Percentiles rank a stretch among this genome's conserved stretches.
Evolutionary conservation across 116 monocot species (phyloP).

Genomic region (Trichopus zeylanicus): DNA sequence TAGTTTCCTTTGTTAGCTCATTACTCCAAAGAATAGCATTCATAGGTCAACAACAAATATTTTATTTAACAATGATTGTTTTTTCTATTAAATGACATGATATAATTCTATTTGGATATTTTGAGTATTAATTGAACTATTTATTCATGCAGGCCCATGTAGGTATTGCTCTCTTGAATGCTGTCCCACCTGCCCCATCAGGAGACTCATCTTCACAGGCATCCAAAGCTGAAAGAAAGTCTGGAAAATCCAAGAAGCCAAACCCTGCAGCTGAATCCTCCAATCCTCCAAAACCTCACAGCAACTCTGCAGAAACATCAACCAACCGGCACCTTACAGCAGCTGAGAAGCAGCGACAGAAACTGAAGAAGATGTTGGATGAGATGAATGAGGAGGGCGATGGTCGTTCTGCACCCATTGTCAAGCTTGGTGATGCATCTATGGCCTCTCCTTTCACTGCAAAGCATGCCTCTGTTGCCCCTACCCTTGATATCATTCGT

Average conservation of each 20-base stretch:
- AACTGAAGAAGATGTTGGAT: conserved; percentile 70
- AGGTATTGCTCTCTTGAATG: conserved; percentile 93
- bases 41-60: too few relatives aligned
- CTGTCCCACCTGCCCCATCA: conserved; percentile 53
- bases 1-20: too few relatives aligned
- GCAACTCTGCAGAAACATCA: conserved; percentile 13
- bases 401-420: conserved; percentile 62
- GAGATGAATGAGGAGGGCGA: conserved; percentile 95
- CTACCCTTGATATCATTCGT: conserved; percentile 93
- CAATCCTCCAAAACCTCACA: conserved; percentile 7
- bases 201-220: conserved; percentile 32
- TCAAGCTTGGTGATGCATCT: conserved; percentile 98
- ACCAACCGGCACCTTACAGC: conserved; percentile 64
- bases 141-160: conserved; percentile 74
- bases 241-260: conserved; percentile 52
- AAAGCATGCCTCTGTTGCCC: conserved; percentile 89
- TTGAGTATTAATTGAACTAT: neutral
- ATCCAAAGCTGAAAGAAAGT: conserved; percentile 46
- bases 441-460: conserved; percentile 99
- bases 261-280: conserved; percentile 47
- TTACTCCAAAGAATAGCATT: too few relatives aligned
- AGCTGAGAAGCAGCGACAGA: conserved; percentile 72
- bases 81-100: too few relatives aligned
- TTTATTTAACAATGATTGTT: too few relatives aligned
- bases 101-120: too few relatives aligned